Base-by-base conservation (phyloP, 495 filamentous ascomycete species). In the Melanomma pulvis-pyrius region DNA sequence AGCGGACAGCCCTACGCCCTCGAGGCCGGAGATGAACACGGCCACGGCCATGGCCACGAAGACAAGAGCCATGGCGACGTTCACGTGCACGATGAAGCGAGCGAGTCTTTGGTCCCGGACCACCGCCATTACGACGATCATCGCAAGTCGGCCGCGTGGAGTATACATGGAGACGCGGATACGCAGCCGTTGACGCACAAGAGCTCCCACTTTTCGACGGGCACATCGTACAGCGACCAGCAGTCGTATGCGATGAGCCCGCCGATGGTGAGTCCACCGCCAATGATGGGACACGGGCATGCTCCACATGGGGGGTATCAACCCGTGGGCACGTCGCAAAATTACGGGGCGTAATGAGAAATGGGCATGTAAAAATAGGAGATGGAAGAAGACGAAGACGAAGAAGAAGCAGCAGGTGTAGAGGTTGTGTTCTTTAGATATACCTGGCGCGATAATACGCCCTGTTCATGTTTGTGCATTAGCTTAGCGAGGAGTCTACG, bases 1-100 rank as follows among this genome's bases (percentile, higher is more conserved):
- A 68, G 61, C 49, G 69, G 69, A 49, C 22, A 64, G 56, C 47
- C 59, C 8, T 68, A 68, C 44, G 69, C 54, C 0, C 21, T 50
- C 4, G 60, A 71, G 22, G n/a, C 36, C 21, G 47, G 59, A 0
- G 65, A 59, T 0, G 54, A 68, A 39, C 59, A 68, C 22, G 56
- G 62, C 26, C 48, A 54, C 21, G 48, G 19, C 51, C 34, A 56
- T 30, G 54, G 52, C 2, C 36, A 61, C 17, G 22, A n/a, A n/a
- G 54, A 65, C 29, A 48, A 51, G 22, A 32, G 22, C 46, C 52
- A 56, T 36, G 55, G 53, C 2, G 28, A 63, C 6, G 26, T 12
- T 44, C 54, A 54, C 17, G 56, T 24, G 48, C 48, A 61, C 12
- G 48, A 17, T 26, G 24, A 46, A 11, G 24, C 25, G 19, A 5